A percentile compares a stretch with the other conserved stretches of the same genome.
These are phyloP conservation scores for Botryotinia globosa DNA, from an alignment of 2,329 filamentous ascomycete genomes.

Conservation along the genomic window DNA sequence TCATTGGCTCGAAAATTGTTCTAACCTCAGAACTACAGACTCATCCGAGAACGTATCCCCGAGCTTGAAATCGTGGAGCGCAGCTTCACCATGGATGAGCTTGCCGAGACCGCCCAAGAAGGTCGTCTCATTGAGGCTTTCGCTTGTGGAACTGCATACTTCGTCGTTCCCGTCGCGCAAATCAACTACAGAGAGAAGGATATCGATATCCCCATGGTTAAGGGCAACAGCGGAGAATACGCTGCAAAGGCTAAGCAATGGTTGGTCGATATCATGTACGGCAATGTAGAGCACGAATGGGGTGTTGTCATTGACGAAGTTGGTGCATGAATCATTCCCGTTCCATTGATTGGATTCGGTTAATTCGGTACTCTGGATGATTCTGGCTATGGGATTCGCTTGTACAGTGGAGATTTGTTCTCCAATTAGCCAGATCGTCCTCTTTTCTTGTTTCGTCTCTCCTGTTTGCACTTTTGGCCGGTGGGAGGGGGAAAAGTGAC, in stretches of 20 bases:
- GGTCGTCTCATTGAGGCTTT: constrained; percentile 82
- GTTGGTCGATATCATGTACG: constrained; percentile 71
- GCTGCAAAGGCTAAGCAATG: constrained; percentile 63
- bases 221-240: constrained; percentile 52
- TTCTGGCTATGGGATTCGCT: not conserved
- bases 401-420: not conserved
- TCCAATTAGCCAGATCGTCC: not conserved
- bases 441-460: not conserved
- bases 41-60: constrained; percentile 19
- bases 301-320: constrained; percentile 63
- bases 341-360: not conserved
- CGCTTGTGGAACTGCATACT: constrained; percentile 80
- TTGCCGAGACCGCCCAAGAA: constrained; percentile 68
- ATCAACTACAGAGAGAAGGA: constrained; percentile 67
- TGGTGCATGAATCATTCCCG: not conserved
- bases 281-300: constrained; percentile 58
- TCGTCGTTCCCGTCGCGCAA: constrained; percentile 64
- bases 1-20: not conserved
- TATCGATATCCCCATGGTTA: constrained; percentile 59
- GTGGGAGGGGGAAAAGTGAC: not conserved
- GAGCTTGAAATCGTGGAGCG: constrained; percentile 71
- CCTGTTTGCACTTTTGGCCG: not conserved
- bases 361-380: not conserved
- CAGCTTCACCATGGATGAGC: constrained; percentile 76
- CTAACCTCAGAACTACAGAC: constrained; percentile 4